Percentiles rank a stretch among this genome's conserved stretches.
Conservation (phyloP, 2,329 filamentous ascomycete species). For the Aspergillus latus region DNA sequence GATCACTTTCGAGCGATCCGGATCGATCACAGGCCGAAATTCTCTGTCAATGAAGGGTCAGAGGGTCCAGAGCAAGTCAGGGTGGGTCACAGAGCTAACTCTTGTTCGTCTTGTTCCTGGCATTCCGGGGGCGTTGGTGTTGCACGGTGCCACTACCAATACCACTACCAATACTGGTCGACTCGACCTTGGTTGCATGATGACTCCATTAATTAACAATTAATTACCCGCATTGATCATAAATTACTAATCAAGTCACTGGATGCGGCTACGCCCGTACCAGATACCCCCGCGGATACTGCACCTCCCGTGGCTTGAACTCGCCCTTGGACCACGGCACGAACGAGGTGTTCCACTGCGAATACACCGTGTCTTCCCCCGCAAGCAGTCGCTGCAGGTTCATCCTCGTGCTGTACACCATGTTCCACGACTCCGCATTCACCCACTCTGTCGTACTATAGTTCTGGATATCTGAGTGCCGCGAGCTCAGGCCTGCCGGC, state of each 20-base stretch:
- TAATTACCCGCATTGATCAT: no score
- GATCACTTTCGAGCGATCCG: not conserved
- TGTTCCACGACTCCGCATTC: slow-evolving; percentile 20
- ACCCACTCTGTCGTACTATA: slow-evolving; percentile 19
- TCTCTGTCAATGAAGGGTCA: not conserved
- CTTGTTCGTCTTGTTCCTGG: slow-evolving; percentile 1
- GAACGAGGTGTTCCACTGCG: slow-evolving; percentile 22
- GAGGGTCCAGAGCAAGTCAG: not conserved
- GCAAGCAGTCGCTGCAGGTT: slow-evolving; percentile 27
- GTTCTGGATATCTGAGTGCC: slow-evolving; percentile 31
- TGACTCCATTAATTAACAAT: not conserved
- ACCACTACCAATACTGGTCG: not conserved
- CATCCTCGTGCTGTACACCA: slow-evolving; percentile 28
- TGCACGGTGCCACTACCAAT: not conserved
- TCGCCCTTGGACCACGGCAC: slow-evolving; percentile 23
- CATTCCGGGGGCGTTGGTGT: not conserved
- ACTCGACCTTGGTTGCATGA: not conserved
- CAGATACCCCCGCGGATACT: slow-evolving; percentile 25
- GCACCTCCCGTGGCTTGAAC: slow-evolving; percentile 19
- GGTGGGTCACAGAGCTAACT: not conserved
- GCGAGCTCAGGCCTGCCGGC: slow-evolving; percentile 34
- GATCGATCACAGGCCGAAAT: not conserved
- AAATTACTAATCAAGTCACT: no score
- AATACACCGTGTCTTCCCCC: slow-evolving; percentile 20
- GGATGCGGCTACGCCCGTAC: slow-evolving; percentile 11